phyloP scores from a whole-genome alignment of 768 basidiomycete genomes.

The Pleurotus citrinopileatus region DNA sequence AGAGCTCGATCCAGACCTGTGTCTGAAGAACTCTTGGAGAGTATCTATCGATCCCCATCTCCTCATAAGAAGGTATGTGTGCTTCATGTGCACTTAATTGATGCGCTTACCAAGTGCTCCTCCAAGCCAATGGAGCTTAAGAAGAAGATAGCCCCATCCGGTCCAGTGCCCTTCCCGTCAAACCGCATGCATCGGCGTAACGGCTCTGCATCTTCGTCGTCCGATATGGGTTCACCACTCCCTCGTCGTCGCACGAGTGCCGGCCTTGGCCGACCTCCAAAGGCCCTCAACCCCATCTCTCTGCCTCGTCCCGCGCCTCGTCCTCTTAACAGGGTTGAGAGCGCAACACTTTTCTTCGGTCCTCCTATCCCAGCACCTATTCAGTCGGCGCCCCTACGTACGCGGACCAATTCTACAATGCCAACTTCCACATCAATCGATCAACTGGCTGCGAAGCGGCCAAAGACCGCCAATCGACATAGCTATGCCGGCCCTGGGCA shows the following conservation, averaged over 20 bases:
- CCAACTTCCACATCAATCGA: slow-evolving; percentile 21
- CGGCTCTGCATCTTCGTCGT: slow-evolving; percentile 39
- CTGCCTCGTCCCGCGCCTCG: slow-evolving; percentile 27
- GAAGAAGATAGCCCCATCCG: background rate
- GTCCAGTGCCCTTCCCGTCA: slow-evolving; percentile 2
- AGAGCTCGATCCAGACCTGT: slow-evolving; percentile 72
- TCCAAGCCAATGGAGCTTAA: background rate
- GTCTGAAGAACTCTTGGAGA: slow-evolving; percentile 62
- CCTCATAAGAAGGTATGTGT: slow-evolving; percentile 33
- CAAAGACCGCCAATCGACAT: slow-evolving; percentile 48
- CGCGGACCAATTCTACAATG: slow-evolving; percentile 28
- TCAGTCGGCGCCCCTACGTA: slow-evolving; percentile 22
- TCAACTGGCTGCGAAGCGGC: slow-evolving; percentile 19
- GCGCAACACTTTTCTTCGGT: slow-evolving; percentile 68
- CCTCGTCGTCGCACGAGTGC: slow-evolving; percentile 52
- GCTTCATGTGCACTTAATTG: background rate
- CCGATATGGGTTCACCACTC: slow-evolving; percentile 50
- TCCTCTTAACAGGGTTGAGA: slow-evolving; percentile 50
- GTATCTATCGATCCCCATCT: slow-evolving; percentile 41
- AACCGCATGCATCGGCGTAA: slow-evolving; percentile 32
- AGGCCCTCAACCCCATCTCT: slow-evolving; percentile 13
- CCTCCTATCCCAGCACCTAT: slow-evolving; percentile 40
- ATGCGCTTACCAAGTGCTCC: background rate
- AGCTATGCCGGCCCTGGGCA: slow-evolving; percentile 58
- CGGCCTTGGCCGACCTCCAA: slow-evolving; percentile 24